Conservation (phyloP, 805 yeast genomes). For the Myxozyma sirexii region DNA sequence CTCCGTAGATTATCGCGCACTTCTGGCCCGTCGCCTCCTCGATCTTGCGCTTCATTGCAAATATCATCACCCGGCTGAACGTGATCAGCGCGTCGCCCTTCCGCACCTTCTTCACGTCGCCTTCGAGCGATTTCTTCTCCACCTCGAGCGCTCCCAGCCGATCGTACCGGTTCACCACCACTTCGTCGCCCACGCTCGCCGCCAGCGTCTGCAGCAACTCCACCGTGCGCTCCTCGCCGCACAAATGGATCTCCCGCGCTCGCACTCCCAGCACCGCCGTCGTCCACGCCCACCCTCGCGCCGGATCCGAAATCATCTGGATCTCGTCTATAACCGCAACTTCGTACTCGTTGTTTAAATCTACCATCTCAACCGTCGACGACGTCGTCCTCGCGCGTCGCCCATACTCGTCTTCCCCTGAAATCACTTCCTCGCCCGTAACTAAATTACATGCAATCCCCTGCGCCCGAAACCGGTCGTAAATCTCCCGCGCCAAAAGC, state of each 20-base stretch:
- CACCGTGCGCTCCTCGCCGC: constrained; percentile 92
- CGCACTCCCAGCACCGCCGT: constrained; percentile 82
- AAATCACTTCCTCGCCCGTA: constrained; percentile 94
- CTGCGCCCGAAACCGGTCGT: constrained; percentile 71
- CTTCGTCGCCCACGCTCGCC: constrained; percentile 73
- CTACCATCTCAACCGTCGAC: constrained; percentile 93
- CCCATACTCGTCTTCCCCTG: constrained; percentile 67
- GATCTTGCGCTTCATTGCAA: constrained; percentile 67
- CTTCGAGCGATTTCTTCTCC: constrained; percentile 44
- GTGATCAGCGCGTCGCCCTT: constrained; percentile 90
- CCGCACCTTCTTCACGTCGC: constrained; percentile 48
- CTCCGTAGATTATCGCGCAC: constrained; percentile 93
- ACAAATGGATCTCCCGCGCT: constrained; percentile 83
- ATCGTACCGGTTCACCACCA: constrained; percentile 69
- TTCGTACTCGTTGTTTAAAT: constrained; percentile 68
- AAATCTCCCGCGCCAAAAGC: constrained; percentile 86
- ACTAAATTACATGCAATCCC: constrained; percentile 76
- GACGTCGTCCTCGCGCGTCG: constrained; percentile 73
- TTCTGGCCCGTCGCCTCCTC: constrained; percentile 63
- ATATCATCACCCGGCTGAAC: constrained; percentile 74
- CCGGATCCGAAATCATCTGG: constrained; percentile 83
- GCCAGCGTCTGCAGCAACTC: constrained; percentile 63
- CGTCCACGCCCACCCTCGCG: constrained; percentile 94
- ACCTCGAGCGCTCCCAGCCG: constrained; percentile 74
- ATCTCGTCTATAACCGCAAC: constrained; percentile 93